Evolutionary conservation across 140 eudicot species (phyloP), one percentile per base, ranked within the genome.

Genomic region (Oenanthe javanica): DNA sequence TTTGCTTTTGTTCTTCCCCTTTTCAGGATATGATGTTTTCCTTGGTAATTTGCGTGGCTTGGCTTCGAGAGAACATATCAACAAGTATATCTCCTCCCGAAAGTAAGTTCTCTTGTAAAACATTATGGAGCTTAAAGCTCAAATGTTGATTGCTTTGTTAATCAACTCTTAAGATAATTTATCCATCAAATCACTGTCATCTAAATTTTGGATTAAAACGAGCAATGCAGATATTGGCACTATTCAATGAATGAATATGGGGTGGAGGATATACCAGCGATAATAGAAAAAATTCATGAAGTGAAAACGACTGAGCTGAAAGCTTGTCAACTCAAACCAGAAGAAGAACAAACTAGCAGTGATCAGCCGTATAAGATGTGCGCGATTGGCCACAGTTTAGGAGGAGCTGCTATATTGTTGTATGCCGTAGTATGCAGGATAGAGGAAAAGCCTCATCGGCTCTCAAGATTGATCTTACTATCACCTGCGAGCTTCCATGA

Each of bases 401-500:
- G 98, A 25, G 98, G 98, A 46, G 98, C 98, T 70, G 97, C 90
- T 19, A 85, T 90, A 40, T 81, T 94, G 5, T 87, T 94, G 90
- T 94, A 94, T 84, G 86, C 84, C 6, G 63, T 94, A 74, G 90
- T 93, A 0, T 91, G 90, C 5, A 84, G 91, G 50, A 79, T 92
- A 4, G 89, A 82, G 81, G 88, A 90, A 43, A 90, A 86, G 79
- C 89, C 96, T 59, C 97, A 94, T 71, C 82, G 96, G 38, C 82
- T 94, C 57, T 92, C 95, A n/a, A 89, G 95, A 47, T 66, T 90
- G 69, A 92, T 94, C 85, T 74, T 90, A 49, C 75, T 94, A 82
- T 94, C 98, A 0, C 98, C 98, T 4, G 98, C 98, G 5, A 97
- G 98, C 14, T 94, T 94, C 75, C 98, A 94, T 73, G 87, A 89